Percentiles rank a stretch among this genome's conserved stretches.
Conservation (phyloP, 2,329 filamentous ascomycete genomes). For the Clonostachys chloroleuca region DNA sequence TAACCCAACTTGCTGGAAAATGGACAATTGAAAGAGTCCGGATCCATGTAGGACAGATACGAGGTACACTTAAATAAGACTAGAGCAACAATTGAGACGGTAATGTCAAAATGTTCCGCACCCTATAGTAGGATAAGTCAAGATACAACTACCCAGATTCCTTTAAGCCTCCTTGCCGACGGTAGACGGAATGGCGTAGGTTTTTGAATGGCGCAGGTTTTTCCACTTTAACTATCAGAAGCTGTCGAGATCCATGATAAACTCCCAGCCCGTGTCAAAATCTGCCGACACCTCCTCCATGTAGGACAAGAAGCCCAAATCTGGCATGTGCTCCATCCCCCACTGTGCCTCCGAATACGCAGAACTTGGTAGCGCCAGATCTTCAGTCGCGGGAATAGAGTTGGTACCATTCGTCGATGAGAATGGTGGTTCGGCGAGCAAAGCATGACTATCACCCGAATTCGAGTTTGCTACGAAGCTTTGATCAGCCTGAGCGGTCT, state of each 20-base stretch:
- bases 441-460: not conserved
- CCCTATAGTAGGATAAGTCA: too few relatives aligned
- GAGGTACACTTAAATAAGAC: too few relatives aligned
- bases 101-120: too few relatives aligned
- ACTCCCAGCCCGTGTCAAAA: constrained; percentile 4
- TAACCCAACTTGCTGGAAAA: too few relatives aligned
- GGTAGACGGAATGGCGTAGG: too few relatives aligned
- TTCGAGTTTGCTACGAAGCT: not conserved
- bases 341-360: constrained; percentile 4
- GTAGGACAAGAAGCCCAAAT: constrained; percentile 3
- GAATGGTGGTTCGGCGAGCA: not conserved
- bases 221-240: not conserved
- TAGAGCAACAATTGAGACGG: too few relatives aligned
- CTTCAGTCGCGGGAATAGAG: constrained; percentile 1
- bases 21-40: too few relatives aligned
- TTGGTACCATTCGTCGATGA: not conserved
- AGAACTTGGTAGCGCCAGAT: constrained; percentile 1
- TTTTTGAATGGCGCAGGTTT: too few relatives aligned
- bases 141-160: too few relatives aligned
- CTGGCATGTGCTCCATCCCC: constrained; percentile 3
- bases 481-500: not conserved
- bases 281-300: constrained; percentile 1
- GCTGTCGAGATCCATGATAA: constrained; percentile 5
- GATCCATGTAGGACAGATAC: too few relatives aligned
- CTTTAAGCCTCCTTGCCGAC: too few relatives aligned